phyloP scores from a whole-genome alignment of 768 basidiomycete species.

The Termitomyces sp. region DNA sequence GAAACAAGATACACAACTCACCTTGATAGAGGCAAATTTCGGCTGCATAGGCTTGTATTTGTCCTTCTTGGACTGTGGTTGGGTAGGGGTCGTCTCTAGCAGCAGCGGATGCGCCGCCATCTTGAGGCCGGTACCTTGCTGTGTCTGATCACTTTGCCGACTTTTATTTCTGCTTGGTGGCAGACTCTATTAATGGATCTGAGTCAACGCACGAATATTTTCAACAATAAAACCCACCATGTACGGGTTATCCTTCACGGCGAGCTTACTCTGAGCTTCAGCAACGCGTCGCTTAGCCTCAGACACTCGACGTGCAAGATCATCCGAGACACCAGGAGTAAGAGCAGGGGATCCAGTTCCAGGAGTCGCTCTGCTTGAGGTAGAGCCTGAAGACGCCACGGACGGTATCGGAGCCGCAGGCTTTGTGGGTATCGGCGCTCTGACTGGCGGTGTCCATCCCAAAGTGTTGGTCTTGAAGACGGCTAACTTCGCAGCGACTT shows the following conservation, averaged over 20 bases:
- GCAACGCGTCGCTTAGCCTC: slow-evolving; percentile 86
- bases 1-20: slow-evolving; percentile 21
- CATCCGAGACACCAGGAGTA: slow-evolving; percentile 46
- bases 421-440: slow-evolving; percentile 38
- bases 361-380: slow-evolving; percentile 41
- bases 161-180: slow-evolving; percentile 54
- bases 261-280: slow-evolving; percentile 73
- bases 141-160: slow-evolving; percentile 54
- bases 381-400: slow-evolving; percentile 28
- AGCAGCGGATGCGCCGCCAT: slow-evolving; percentile 90
- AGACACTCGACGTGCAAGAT: slow-evolving; percentile 67
- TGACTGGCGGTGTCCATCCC: slow-evolving; percentile 28
- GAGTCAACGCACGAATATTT: background rate
- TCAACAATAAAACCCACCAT: slow-evolving; percentile 48
- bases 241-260: slow-evolving; percentile 83
- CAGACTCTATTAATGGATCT: slow-evolving; percentile 36
- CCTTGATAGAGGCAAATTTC: slow-evolving; percentile 95
- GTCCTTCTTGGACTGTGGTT: slow-evolving; percentile 80
- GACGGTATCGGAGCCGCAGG: slow-evolving; percentile 27
- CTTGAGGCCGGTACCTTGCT: slow-evolving; percentile 80
- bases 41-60: slow-evolving; percentile 98
- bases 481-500: slow-evolving; percentile 83
- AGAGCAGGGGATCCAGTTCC: slow-evolving; percentile 31
- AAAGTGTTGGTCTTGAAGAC: slow-evolving; percentile 53
- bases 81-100: slow-evolving; percentile 58